These are phyloP conservation scores for Amanita brunnescens DNA, from an alignment of 768 basidiomycete species.

Conservation along the genomic window DNA sequence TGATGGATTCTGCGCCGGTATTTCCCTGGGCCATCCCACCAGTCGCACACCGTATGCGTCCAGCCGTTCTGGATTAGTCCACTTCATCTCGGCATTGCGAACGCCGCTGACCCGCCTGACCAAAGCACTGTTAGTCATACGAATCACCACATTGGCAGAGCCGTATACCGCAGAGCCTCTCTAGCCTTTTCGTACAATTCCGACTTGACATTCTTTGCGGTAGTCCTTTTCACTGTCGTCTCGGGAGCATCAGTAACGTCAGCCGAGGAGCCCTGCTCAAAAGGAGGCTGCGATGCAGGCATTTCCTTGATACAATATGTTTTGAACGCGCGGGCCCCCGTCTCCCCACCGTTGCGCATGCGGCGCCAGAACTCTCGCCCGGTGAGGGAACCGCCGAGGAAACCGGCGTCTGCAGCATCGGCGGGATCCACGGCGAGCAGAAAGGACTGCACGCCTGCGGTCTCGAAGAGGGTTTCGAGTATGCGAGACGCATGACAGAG, in stretches of 20 bases:
- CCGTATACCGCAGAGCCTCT: slow-evolving; percentile 42
- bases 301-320: slow-evolving; percentile 28
- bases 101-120: slow-evolving; percentile 45
- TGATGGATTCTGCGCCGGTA: slow-evolving; percentile 58
- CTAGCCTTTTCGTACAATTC: slow-evolving; percentile 50
- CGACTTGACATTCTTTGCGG: slow-evolving; percentile 37
- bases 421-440: slow-evolving; percentile 50
- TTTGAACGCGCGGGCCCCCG: slow-evolving; percentile 51
- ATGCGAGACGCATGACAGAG: slow-evolving; percentile 42
- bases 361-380: slow-evolving; percentile 64
- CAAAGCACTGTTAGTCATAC: background rate
- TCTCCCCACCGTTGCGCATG: slow-evolving; percentile 47
- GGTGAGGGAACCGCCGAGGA: slow-evolving; percentile 51
- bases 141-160: slow-evolving; percentile 3
- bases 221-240: slow-evolving; percentile 16
- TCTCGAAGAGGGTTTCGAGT: slow-evolving; percentile 43
- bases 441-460: slow-evolving; percentile 52
- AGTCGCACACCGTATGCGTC: slow-evolving; percentile 49
- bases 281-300: slow-evolving; percentile 2
- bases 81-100: slow-evolving; percentile 67
- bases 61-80: slow-evolving; percentile 57
- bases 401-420: slow-evolving; percentile 39
- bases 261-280: background rate
- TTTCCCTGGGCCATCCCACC: slow-evolving; percentile 53
- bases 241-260: slow-evolving; percentile 8